Conservation (phyloP, 31 red algal genomes). For the Bonnemaisonia californica region DNA sequence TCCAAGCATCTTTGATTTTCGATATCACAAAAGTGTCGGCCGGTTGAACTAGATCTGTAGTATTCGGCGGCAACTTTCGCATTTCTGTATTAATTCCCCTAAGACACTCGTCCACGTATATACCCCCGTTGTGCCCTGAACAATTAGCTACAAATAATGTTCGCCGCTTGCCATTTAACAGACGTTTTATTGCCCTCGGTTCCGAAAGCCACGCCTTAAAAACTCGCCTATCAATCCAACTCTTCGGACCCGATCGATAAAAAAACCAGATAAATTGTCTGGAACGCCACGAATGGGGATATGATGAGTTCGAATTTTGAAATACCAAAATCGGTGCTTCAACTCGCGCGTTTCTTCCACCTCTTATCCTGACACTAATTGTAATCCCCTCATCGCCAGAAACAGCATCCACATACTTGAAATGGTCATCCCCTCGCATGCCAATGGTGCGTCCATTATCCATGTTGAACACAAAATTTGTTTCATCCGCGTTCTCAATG, state of each 20-base stretch:
- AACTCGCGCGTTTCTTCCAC: too few relatives aligned
- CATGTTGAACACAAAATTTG: background rate
- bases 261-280: too few relatives aligned
- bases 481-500: background rate
- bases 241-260: too few relatives aligned
- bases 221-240: too few relatives aligned
- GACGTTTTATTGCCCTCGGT: too few relatives aligned
- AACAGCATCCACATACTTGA: conserved; percentile 10
- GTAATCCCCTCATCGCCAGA: background rate
- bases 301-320: too few relatives aligned
- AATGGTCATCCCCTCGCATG: background rate
- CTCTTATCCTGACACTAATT: too few relatives aligned
- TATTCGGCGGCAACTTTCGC: conserved; percentile 9
- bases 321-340: too few relatives aligned
- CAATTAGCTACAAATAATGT: conserved; percentile 20
- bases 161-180: too few relatives aligned
- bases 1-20: conserved; percentile 16
- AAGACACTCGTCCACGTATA: background rate
- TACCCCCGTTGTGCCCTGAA: background rate
- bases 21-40: conserved; percentile 9
- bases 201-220: too few relatives aligned
- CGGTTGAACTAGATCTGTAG: conserved; percentile 7
- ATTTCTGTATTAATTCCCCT: background rate
- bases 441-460: background rate
- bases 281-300: too few relatives aligned